These are phyloP conservation scores for Oryza nivara DNA, from an alignment of 176 grass and related monocot genomes.

Conservation along the genomic window DNA sequence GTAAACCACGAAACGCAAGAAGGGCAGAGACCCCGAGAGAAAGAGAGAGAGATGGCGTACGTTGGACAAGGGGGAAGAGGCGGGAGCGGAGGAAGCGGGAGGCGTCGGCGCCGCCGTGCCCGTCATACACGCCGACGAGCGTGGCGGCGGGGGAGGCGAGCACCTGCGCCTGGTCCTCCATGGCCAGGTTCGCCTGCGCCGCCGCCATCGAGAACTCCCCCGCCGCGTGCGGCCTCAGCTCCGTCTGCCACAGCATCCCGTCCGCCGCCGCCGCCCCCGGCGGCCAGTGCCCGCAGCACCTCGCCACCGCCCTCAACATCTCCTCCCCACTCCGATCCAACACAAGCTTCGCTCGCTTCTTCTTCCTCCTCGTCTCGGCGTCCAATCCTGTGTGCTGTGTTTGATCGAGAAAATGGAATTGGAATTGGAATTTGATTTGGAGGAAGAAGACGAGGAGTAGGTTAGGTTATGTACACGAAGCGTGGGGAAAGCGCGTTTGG, in stretches of 20 bases:
- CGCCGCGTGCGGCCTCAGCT: constrained; percentile 75
- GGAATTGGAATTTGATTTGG: not conserved
- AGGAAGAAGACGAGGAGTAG: not conserved
- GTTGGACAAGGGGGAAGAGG: constrained; percentile 72
- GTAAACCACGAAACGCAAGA: not conserved
- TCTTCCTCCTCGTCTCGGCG: not conserved
- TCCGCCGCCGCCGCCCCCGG: constrained; percentile 62
- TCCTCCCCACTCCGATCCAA: constrained; percentile 14
- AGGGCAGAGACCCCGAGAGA: too few relatives aligned
- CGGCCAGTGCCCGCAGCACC: constrained; percentile 67
- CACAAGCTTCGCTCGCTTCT: not conserved
- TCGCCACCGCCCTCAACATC: constrained; percentile 57
- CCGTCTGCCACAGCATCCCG: constrained; percentile 79
- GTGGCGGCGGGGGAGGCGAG: constrained; percentile 72
- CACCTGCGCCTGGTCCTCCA: constrained; percentile 96
- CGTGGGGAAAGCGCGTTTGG: constrained; percentile 38
- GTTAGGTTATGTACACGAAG: constrained; percentile 46
- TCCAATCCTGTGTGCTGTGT: not conserved
- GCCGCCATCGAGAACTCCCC: constrained; percentile 97
- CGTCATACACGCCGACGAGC: constrained; percentile 81
- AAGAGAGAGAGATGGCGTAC: constrained; percentile 28
- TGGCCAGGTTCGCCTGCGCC: constrained; percentile 71
- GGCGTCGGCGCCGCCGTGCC: constrained; percentile 78
- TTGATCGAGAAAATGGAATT: constrained; percentile 11
- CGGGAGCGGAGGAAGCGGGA: constrained; percentile 71